These are phyloP conservation scores for Boletus rex-veris DNA, from an alignment of 768 basidiomycete species.

Conservation along the genomic window DNA sequence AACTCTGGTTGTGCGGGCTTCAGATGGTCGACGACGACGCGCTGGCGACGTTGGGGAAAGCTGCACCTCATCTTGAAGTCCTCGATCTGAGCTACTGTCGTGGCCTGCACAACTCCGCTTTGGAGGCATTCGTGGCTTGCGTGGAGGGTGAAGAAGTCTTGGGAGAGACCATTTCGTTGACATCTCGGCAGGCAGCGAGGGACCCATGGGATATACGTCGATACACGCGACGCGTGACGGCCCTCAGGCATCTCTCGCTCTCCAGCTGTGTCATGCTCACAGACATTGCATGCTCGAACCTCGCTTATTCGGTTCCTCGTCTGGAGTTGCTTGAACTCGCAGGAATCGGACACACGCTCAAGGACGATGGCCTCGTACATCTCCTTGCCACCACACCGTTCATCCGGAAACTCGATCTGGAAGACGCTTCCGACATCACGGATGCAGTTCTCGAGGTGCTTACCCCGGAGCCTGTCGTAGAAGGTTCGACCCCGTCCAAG, in stretches of 20 bases:
- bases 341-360: constrained; percentile 64
- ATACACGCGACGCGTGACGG: constrained; percentile 60
- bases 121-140: constrained; percentile 70
- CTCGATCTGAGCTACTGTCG: constrained; percentile 76
- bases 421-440: constrained; percentile 71
- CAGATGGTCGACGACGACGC: constrained; percentile 55
- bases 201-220: constrained; percentile 46
- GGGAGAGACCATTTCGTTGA: constrained; percentile 47
- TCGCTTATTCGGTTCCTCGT: constrained; percentile 65
- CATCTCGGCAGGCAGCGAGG: constrained; percentile 63
- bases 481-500: constrained; percentile 9
- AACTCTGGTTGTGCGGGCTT: constrained; percentile 67
- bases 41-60: constrained; percentile 64
- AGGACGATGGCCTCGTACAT: constrained; percentile 68
- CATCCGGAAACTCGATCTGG: constrained; percentile 79
- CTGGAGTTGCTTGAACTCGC: constrained; percentile 80
- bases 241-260: constrained; percentile 68
- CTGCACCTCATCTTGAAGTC: constrained; percentile 69
- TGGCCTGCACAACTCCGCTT: constrained; percentile 68
- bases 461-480: constrained; percentile 40
- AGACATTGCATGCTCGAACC: constrained; percentile 68
- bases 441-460: constrained; percentile 67
- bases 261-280: constrained; percentile 71
- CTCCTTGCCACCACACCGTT: constrained; percentile 66
- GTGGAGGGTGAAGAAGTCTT: constrained; percentile 24